Base-by-base conservation (phyloP, 23 red algal genomes). In the Chondrus crispus region DNA sequence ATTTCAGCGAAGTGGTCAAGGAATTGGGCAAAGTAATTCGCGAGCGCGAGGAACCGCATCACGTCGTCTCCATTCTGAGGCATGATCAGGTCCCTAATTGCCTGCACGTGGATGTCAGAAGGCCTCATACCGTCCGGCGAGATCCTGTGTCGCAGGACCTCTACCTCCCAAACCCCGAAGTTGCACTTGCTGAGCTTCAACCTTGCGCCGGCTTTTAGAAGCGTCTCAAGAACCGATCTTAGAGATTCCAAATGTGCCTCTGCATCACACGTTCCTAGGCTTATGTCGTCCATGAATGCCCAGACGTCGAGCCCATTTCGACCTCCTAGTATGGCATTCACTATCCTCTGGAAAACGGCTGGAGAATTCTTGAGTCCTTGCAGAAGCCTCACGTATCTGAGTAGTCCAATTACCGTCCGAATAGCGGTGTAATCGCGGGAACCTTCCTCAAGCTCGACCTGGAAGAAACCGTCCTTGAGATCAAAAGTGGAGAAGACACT, bases 381-480 rank as follows among this genome's bases (percentile, higher is more conserved):
- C 19, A 62, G 52, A 53, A 87, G 13, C 14, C 82, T 55, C 19
- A 24, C 35, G 33, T 46, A 87, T 62, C n/a, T 12, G 18, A 74
- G 18, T 19, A 87, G 33, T n/a, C 68, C 32, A 16, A 87, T 19
- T 20, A 20, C 24, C 18, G 82, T 87, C 12, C 58, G 13, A 13
- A 87, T 62, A 19, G 52, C 82, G 14, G 82, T 87, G 19, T 22
- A 36, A n/a, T 14, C 62, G 74, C 35, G 24, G 19, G 52, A 74
- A 16, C 77, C 74, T 33, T 68, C 50, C 12, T 55, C 82, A n/a
- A 87, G 77, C 13, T n/a, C 14, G 33, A 80, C 39, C n/a, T 87
- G 46, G 50, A 87, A 70, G n/a, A 74, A 87, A 12, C 82, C 74
- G 42, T 82, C 82, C 41, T 87, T 87, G 62, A 87, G 39, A 62